phyloP scores from a whole-genome alignment of 148 eudicot species.

The Diospyros kaki region DNA sequence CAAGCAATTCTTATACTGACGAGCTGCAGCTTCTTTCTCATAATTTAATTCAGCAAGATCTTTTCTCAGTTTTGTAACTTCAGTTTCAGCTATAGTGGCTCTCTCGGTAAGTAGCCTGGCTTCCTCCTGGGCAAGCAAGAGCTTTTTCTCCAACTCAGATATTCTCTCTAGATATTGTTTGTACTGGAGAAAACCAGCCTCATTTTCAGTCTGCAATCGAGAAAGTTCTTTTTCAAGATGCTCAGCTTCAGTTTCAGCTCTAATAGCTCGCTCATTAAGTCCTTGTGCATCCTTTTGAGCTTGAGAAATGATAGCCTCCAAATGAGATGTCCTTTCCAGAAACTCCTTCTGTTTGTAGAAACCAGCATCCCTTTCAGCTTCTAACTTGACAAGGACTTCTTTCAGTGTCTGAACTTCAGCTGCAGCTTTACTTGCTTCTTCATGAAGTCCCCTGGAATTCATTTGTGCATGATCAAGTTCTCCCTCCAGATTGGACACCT shows the following conservation, averaged over 20 bases:
- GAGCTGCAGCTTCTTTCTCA: slow-evolving; percentile 50
- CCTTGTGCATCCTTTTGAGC: slow-evolving; percentile 38
- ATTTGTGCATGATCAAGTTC: slow-evolving; percentile 46
- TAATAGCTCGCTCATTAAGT: slow-evolving; percentile 30
- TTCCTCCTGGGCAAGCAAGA: slow-evolving; percentile 38
- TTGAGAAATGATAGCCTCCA: slow-evolving; percentile 40
- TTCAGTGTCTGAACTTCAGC: slow-evolving; percentile 54
- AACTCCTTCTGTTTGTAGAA: slow-evolving; percentile 36
- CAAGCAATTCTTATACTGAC: slow-evolving; percentile 47
- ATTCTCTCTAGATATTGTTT: slow-evolving; percentile 45
- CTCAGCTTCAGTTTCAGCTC: slow-evolving; percentile 46
- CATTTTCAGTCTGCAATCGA: slow-evolving; percentile 49
- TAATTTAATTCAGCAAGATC: slow-evolving; percentile 40
- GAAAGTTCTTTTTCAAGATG: slow-evolving; percentile 45
- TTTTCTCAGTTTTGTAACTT: slow-evolving; percentile 46
- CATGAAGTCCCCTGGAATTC: slow-evolving; percentile 40
- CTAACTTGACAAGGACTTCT: slow-evolving; percentile 43
- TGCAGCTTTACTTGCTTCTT: slow-evolving; percentile 42
- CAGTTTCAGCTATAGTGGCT: slow-evolving; percentile 51
- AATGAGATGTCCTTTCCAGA: slow-evolving; percentile 37
- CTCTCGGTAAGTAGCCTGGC: slow-evolving; percentile 32
- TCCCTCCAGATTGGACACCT: slow-evolving; percentile 49
- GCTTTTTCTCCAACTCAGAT: slow-evolving; percentile 47
- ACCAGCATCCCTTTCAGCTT: slow-evolving; percentile 57
- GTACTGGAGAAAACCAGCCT: slow-evolving; percentile 37